A percentile compares a stretch with the other conserved stretches of the same genome.
Evolutionary conservation across 306 rosid genomes (phyloP).

Genomic region (Prunus mira): DNA sequence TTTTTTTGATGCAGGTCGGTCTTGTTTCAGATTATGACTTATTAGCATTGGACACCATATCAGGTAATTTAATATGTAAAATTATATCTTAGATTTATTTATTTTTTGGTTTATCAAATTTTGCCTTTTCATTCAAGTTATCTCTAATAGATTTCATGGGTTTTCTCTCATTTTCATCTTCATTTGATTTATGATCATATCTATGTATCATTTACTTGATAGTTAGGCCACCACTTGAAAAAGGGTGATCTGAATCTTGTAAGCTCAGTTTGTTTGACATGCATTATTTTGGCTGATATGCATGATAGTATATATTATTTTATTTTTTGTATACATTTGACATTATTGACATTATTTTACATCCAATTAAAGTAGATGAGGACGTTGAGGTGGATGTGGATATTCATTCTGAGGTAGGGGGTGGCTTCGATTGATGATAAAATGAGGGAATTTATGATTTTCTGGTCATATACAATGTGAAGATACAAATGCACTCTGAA

Average conservation of each 20-base stretch:
- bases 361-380: neutral
- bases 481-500: neutral
- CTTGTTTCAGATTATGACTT: constrained; percentile 93
- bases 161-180: neutral
- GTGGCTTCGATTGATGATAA: neutral
- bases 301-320: neutral
- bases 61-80: constrained; percentile 44
- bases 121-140: neutral
- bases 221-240: neutral
- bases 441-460: neutral
- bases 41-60: constrained; percentile 86
- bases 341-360: neutral
- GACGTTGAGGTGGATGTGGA: neutral
- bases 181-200: neutral
- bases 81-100: neutral
- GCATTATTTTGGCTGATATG: neutral
- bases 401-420: neutral
- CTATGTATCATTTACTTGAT: neutral
- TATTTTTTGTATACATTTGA: neutral
- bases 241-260: neutral
- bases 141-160: neutral
- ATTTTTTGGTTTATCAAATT: neutral
- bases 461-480: neutral
- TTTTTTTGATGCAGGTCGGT: constrained; percentile 68
- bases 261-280: neutral